These are phyloP conservation scores for Vigna reflexopilosa DNA, from an alignment of 306 rosid genomes.

Conservation along the genomic window DNA sequence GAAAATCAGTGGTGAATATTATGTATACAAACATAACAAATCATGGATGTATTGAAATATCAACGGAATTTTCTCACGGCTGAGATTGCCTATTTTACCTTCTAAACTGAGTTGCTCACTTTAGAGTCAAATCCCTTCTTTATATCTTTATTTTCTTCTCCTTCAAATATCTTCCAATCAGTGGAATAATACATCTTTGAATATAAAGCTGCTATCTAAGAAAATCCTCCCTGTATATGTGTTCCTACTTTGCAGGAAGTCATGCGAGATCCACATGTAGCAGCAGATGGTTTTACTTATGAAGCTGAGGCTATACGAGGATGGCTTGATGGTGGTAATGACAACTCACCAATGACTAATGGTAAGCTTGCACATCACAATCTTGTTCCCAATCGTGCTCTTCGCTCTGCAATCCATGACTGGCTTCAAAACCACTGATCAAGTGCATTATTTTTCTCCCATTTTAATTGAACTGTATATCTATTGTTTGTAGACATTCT, in stretches of 20 bases:
- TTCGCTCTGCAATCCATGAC: slow-evolving; percentile 85
- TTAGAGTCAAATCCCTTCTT: neutral
- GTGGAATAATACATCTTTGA: neutral
- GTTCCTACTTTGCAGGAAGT: slow-evolving; percentile 73
- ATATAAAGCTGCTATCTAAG: slow-evolving; percentile 7
- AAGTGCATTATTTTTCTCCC: slow-evolving; percentile 12
- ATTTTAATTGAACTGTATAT: slow-evolving; percentile 16
- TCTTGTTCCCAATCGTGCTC: slow-evolving; percentile 83
- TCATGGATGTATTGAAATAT: too few relatives aligned
- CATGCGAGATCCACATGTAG: slow-evolving; percentile 94
- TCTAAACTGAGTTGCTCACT: neutral
- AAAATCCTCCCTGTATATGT: neutral
- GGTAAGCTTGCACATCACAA: slow-evolving; percentile 64
- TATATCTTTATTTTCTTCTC: neutral
- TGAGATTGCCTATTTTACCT: too few relatives aligned
- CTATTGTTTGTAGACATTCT: slow-evolving; percentile 42
- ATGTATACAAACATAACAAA: too few relatives aligned
- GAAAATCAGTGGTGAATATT: too few relatives aligned
- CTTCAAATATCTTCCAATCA: neutral
- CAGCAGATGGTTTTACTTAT: slow-evolving; percentile 92
- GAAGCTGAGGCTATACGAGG: slow-evolving; percentile 91
- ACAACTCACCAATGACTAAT: slow-evolving; percentile 88
- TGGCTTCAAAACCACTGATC: slow-evolving; percentile 79
- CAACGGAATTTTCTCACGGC: too few relatives aligned
- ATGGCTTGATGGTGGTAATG: slow-evolving; percentile 88